Percentiles rank a stretch among this genome's conserved stretches.
Evolutionary conservation across 306 rosid genomes (phyloP).

Genomic region (Pyrus pyrifolia): DNA sequence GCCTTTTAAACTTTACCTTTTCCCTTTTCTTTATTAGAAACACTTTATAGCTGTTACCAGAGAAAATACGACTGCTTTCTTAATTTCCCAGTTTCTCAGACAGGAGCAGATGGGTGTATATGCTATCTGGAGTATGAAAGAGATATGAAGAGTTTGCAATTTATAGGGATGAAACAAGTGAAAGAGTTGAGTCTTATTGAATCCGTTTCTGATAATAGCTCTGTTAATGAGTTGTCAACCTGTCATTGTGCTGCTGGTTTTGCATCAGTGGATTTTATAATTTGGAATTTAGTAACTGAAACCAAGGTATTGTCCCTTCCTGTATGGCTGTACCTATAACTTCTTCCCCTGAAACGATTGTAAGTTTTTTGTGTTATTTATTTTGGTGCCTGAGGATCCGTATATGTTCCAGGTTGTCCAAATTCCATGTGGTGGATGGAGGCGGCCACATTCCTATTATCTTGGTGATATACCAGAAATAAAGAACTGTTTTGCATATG

Average conservation of each 20-base stretch:
- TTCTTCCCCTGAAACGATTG: neutral
- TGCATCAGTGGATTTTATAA: slow-evolving; percentile 74
- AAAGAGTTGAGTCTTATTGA: slow-evolving; percentile 79
- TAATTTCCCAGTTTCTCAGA: slow-evolving; percentile 36
- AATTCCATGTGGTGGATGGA: slow-evolving; percentile 97
- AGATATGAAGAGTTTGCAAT: slow-evolving; percentile 58
- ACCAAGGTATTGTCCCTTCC: slow-evolving; percentile 51
- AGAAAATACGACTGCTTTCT: neutral
- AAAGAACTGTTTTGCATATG: slow-evolving; percentile 82
- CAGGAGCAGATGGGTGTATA: slow-evolving; percentile 96
- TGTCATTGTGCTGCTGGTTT: slow-evolving; percentile 77
- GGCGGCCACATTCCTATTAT: slow-evolving; percentile 86
- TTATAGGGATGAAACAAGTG: slow-evolving; percentile 90
- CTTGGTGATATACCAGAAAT: slow-evolving; percentile 83
- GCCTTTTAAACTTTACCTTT: neutral
- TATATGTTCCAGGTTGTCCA: slow-evolving; percentile 53
- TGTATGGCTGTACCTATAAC: neutral
- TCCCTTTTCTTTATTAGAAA: too few relatives aligned
- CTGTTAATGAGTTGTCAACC: slow-evolving; percentile 26
- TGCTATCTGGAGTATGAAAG: slow-evolving; percentile 73
- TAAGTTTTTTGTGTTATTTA: neutral
- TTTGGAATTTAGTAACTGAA: slow-evolving; percentile 78
- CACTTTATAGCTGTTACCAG: neutral
- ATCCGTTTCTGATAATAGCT: slow-evolving; percentile 39
- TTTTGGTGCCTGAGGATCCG: slow-evolving; percentile 18